A percentile compares a stretch with the other conserved stretches of the same genome.
Evolutionary conservation across 1,284 basidiomycete species (phyloP).

Genomic region (Cutaneotrichosporon cutaneum): DNA sequence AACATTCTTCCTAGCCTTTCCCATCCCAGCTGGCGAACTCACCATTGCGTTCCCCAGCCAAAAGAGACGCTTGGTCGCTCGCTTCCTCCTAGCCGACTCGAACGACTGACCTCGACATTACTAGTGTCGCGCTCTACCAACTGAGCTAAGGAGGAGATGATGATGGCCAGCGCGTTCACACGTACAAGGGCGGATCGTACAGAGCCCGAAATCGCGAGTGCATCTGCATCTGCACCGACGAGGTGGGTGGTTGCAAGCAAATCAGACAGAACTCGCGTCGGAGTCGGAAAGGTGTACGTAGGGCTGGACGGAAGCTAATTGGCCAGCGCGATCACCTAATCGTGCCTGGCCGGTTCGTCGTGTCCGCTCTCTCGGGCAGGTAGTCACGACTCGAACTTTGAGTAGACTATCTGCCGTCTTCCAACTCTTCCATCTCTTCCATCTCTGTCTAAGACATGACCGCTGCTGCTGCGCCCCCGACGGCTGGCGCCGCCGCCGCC

Average conservation of each 20-base stretch:
- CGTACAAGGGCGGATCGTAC: not conserved
- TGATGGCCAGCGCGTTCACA: not conserved
- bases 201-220: not conserved
- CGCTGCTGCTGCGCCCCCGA: slow-evolving; percentile 1
- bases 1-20: not conserved
- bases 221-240: not conserved
- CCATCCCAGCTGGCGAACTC: not conserved
- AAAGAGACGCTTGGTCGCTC: not conserved
- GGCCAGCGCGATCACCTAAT: too few species aligned
- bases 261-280: too few species aligned
- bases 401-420: not conserved
- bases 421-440: not conserved
- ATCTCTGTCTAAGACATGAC: slow-evolving; percentile 14
- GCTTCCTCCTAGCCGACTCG: slow-evolving; percentile 11
- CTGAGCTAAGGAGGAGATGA: slow-evolving; percentile 32
- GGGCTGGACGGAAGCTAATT: too few species aligned
- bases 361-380: not conserved
- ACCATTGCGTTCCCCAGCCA: not conserved
- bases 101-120: slow-evolving; percentile 20
- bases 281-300: too few species aligned
- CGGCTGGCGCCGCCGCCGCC: slow-evolving; percentile 9
- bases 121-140: slow-evolving; percentile 46
- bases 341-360: too few species aligned
- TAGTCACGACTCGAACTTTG: not conserved
- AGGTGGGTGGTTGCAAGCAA: too few species aligned